Evolutionary conservation across 2,329 filamentous ascomycete species (phyloP), one percentile per base, ranked within the genome.

Genomic region (Xylaria sp.): DNA sequence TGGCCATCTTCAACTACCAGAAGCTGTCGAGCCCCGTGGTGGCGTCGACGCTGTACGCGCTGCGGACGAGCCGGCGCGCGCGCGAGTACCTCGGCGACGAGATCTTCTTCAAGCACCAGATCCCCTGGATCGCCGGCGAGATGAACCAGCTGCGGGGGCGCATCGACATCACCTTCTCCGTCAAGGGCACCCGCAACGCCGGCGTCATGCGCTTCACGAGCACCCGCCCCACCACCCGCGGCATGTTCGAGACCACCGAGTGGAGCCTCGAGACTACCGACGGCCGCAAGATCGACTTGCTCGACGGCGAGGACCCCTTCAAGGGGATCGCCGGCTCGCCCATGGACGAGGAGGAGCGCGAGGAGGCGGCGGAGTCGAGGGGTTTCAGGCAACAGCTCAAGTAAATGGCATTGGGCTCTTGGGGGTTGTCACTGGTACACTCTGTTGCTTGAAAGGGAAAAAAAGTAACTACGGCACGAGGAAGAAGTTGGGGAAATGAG

Each of bases 1-100:
- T 95, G 56, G 91, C 89, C 63, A 97, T 99, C 74, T 97, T 99
- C 88, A 99, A 99, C 82, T 97, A 99, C 83, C 93, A 99, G 73
- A 97, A 97, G 74, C 85, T 87, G 52, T 91, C 90, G n/a, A 91
- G 87, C 21, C 90, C 89, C 50, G 84, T 93, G 24, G 90, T 97
- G n/a, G 86, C 86, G 50, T 91, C 89, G 50, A 94, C 92, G 4
- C 83, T 99, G 22, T 99, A 97, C 79, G 90, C 93, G 1, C 83
- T 99, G 60, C 90, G 94, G 60, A 95, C 90, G 2, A 91, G 88
- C 52, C 76, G 83, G 2, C 76, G 79, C 54, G 94, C 92, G 42
- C 86, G 92, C 67, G 86, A 86, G 52, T 76, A 88, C 42, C 83
- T 99, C 22, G 94, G 94, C 60, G 90, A 97, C 72, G 87, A 93